phyloP scores from a whole-genome alignment of 148 eudicot species.

The Silene conica region DNA sequence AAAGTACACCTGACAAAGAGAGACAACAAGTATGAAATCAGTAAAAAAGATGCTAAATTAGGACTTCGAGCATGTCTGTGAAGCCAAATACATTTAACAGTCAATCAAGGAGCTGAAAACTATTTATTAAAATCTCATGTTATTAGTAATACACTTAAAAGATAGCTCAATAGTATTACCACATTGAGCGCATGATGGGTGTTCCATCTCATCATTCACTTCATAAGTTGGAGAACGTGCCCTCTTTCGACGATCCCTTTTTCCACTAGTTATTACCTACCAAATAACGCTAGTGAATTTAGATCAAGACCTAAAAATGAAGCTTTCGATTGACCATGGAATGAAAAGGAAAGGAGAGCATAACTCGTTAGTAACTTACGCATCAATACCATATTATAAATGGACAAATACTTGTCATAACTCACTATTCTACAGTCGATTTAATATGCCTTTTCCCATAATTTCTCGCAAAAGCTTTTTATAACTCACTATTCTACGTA shows the following conservation, averaged over 20 bases:
- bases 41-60: no score
- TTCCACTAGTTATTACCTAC: conserved; percentile 57
- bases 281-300: conserved; percentile 8
- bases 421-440: neutral
- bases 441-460: neutral
- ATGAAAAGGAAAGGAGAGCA: neutral
- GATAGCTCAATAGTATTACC: conserved; percentile 37
- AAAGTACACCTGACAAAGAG: no score
- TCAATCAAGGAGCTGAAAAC: neutral
- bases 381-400: neutral
- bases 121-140: neutral
- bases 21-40: no score
- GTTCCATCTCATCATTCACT: conserved; percentile 32
- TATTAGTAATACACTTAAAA: neutral
- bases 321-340: neutral
- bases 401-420: neutral
- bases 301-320: conserved; percentile 1
- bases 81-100: neutral
- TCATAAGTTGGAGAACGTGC: conserved; percentile 32
- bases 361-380: neutral
- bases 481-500: no score
- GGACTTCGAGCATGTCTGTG: neutral
- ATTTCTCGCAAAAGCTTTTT: neutral
- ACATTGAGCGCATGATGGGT: conserved; percentile 71
- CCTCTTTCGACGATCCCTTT: conserved; percentile 55